Evolutionary conservation across 305 asterid species (phyloP), one percentile per base, ranked within the genome.

Genomic region (Vinca major): DNA sequence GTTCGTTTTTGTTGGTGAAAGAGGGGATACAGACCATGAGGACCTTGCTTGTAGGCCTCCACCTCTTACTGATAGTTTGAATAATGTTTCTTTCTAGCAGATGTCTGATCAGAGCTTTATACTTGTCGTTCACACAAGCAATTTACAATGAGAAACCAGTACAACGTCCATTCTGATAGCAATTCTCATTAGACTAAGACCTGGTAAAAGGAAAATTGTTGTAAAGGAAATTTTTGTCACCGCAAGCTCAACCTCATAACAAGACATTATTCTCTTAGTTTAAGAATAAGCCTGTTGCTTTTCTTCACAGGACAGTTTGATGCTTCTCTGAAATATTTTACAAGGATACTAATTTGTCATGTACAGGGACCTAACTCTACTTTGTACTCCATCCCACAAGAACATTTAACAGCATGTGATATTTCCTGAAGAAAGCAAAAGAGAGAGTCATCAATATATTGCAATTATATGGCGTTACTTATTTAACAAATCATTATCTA

Each of bases 301-400:
- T 56, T 68, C 33, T 66, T 80, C 72, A 33, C 71, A 79, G 74
- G 19, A 58, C 68, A 58, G 41, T 67, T 45, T 47, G 14, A 68
- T 65, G 58, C 65, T 41, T 37, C 48, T 40, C 41, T 14, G 58
- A 58, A 63, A 70, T 73, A 58, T 47, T 74, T 68, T 63, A 78
- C 72, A 65, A 47, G 71, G 68, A 71, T 63, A 68, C 68, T 62
- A 55, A 26, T 49, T 64, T 56, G 40, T 70, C 79, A 71, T 67
- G 80, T 75, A 69, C 79, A 72, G 66, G 37, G 51, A 58, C 79
- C 80, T 78, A 85, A 73, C 60, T 54, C 77, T 69, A 79, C 89
- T 26, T 54, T 73, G 87, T 80, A 91, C 75, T 85, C 86, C 81
- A 80, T 81, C 65, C 93, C 96, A 66, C 96, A 91, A 72, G 86